Percentiles rank a stretch among this genome's conserved stretches.
These are phyloP conservation scores for Seiridium unicorne DNA, from an alignment of 2,329 filamentous ascomycete species.

Conservation along the genomic window DNA sequence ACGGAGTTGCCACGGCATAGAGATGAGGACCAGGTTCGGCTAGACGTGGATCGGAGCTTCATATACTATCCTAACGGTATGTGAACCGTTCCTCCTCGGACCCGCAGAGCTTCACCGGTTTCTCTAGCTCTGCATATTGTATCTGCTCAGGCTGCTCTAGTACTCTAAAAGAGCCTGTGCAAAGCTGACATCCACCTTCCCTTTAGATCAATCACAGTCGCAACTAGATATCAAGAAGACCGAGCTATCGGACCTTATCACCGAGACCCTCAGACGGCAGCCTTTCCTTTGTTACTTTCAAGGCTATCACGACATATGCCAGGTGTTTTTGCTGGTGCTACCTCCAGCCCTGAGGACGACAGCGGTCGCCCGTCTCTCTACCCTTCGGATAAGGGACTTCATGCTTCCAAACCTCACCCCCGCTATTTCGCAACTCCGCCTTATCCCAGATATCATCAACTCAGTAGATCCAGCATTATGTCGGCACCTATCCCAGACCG, in stretches of 20 bases:
- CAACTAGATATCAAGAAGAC: slow-evolving; percentile 70
- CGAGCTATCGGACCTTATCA: slow-evolving; percentile 79
- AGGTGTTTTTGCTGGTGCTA: slow-evolving; percentile 88
- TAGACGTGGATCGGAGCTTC: slow-evolving; percentile 96
- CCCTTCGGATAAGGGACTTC: slow-evolving; percentile 91
- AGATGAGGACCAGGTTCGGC: slow-evolving; percentile 86
- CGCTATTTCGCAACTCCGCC: slow-evolving; percentile 78
- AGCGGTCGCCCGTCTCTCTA: slow-evolving; percentile 77
- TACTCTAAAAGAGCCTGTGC: neutral
- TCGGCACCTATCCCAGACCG: slow-evolving; percentile 70
- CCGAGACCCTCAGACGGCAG: slow-evolving; percentile 73
- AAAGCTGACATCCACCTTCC: neutral
- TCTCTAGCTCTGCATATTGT: neutral
- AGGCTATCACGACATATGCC: slow-evolving; percentile 97
- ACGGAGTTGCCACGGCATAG: slow-evolving; percentile 67
- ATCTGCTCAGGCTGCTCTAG: neutral
- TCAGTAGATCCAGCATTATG: slow-evolving; percentile 70
- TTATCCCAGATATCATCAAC: slow-evolving; percentile 80
- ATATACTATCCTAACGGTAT: slow-evolving; percentile 88
- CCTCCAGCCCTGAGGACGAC: slow-evolving; percentile 57
- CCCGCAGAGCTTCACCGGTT: neutral
- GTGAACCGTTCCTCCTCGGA: slow-evolving; percentile 17
- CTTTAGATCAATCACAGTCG: slow-evolving; percentile 63
- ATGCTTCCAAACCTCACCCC: slow-evolving; percentile 88
- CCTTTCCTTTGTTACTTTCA: slow-evolving; percentile 94